Conservation (phyloP, 1,284 basidiomycete species). For the Rhizoctonia solani region DNA sequence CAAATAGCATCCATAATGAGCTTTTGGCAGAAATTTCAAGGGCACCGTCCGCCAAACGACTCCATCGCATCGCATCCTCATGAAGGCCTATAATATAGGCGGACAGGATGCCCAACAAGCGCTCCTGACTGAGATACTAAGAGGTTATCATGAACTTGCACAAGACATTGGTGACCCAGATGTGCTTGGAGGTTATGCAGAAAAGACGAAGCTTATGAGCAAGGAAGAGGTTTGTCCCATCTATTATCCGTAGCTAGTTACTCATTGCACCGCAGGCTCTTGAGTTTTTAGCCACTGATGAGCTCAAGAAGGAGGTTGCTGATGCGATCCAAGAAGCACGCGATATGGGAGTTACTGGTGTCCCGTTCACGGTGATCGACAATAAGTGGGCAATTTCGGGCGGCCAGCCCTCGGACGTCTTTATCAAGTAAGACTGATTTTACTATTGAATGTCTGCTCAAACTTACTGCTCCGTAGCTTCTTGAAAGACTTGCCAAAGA, state of each 20-base stretch:
- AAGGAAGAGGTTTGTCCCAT: slow-evolving; percentile 59
- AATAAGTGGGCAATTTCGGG: slow-evolving; percentile 78
- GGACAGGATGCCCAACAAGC: slow-evolving; percentile 66
- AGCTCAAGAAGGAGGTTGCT: slow-evolving; percentile 67
- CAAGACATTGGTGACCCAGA: slow-evolving; percentile 65
- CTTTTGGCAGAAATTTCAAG: slow-evolving; percentile 39
- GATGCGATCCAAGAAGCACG: slow-evolving; percentile 68
- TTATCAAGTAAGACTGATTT: slow-evolving; percentile 60
- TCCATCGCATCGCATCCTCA: slow-evolving; percentile 70
- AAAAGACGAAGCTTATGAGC: slow-evolving; percentile 61
- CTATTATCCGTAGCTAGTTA: neutral
- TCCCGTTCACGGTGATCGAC: slow-evolving; percentile 79
- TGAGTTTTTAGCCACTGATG: slow-evolving; percentile 68
- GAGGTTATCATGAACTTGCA: slow-evolving; percentile 65
- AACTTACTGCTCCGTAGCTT: neutral
- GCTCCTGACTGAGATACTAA: slow-evolving; percentile 63
- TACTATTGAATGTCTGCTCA: neutral
- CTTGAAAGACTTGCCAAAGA: slow-evolving; percentile 33
- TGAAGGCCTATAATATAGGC: slow-evolving; percentile 69
- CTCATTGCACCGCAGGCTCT: slow-evolving; percentile 44
- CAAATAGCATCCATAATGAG: neutral
- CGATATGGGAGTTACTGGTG: slow-evolving; percentile 72
- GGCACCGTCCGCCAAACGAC: slow-evolving; percentile 69
- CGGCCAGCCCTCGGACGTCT: slow-evolving; percentile 71
- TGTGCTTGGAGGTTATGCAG: slow-evolving; percentile 65